Percentiles rank a stretch among this genome's conserved stretches.
phyloP scores from a whole-genome alignment of 1,284 basidiomycete species.

The Neotropicomus parvogracilis region DNA sequence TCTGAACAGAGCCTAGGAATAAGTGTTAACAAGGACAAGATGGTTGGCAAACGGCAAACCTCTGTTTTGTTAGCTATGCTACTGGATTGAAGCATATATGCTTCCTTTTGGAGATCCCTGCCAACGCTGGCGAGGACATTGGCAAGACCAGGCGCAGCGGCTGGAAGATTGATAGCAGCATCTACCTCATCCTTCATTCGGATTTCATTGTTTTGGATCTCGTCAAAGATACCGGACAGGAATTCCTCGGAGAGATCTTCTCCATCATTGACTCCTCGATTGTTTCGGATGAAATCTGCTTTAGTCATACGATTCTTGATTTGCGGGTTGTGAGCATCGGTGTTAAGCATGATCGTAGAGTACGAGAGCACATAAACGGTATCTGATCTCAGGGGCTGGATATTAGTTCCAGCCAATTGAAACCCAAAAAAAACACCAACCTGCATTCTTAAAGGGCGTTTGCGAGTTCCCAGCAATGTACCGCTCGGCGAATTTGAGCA shows the following conservation, averaged over 20 bases:
- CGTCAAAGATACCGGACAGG: slow-evolving; percentile 77
- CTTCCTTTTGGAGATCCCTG: slow-evolving; percentile 89
- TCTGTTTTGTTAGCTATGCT: slow-evolving; percentile 96
- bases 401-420: slow-evolving; percentile 11
- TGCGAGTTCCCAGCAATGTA: slow-evolving; percentile 85
- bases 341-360: slow-evolving; percentile 92
- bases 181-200: slow-evolving; percentile 97
- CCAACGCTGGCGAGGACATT: slow-evolving; percentile 84
- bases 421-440: slow-evolving; percentile 34
- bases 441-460: slow-evolving; percentile 81
- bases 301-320: slow-evolving; percentile 92
- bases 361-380: slow-evolving; percentile 92
- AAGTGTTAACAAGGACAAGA: slow-evolving; percentile 1
- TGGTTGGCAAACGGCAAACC: slow-evolving; percentile 38
- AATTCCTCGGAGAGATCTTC: slow-evolving; percentile 84
- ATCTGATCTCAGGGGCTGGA: slow-evolving; percentile 45
- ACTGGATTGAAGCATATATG: slow-evolving; percentile 89
- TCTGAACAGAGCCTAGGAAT: slow-evolving; percentile 74
- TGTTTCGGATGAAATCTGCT: slow-evolving; percentile 87
- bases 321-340: slow-evolving; percentile 92
- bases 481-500: slow-evolving; percentile 96
- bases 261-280: slow-evolving; percentile 91
- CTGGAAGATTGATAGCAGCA: slow-evolving; percentile 43
- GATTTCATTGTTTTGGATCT: slow-evolving; percentile 89
- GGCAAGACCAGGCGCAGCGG: slow-evolving; percentile 69